Percentiles rank a stretch among this genome's conserved stretches.
phyloP scores from a whole-genome alignment of 2,329 filamentous ascomycete species.

The Colletotrichum lindemuthianum region DNA sequence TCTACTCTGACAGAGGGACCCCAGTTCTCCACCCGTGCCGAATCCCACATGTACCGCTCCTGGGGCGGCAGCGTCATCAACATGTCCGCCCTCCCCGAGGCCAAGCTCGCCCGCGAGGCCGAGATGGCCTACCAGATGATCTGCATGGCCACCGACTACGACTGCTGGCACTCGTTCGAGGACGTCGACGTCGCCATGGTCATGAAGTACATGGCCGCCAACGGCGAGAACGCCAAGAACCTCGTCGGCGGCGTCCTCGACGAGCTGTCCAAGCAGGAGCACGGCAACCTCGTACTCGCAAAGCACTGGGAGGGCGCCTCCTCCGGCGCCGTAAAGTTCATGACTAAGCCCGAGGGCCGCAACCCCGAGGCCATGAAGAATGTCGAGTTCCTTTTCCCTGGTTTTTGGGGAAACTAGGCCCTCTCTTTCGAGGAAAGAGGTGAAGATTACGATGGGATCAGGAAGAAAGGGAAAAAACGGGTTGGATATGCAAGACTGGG shows the following conservation, averaged over 20 bases:
- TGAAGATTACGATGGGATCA: neutral
- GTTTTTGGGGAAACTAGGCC: slow-evolving; percentile 65
- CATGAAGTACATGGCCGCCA: slow-evolving; percentile 94
- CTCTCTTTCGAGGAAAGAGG: neutral
- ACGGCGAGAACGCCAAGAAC: slow-evolving; percentile 85
- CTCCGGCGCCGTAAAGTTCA: slow-evolving; percentile 81
- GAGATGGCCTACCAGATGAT: slow-evolving; percentile 99
- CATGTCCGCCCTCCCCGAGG: slow-evolving; percentile 95
- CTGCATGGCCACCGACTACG: slow-evolving; percentile 99
- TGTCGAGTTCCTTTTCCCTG: slow-evolving; percentile 88
- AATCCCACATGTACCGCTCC: slow-evolving; percentile 92
- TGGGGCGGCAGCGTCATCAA: slow-evolving; percentile 98
- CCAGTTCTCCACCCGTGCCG: slow-evolving; percentile 95
- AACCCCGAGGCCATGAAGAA: slow-evolving; percentile 79
- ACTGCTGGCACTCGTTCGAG: slow-evolving; percentile 90
- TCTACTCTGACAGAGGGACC: slow-evolving; percentile 77
- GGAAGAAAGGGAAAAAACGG: neutral
- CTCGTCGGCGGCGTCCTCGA: slow-evolving; percentile 90
- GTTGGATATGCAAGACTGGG: slow-evolving; percentile 1
- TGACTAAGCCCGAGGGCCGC: slow-evolving; percentile 82
- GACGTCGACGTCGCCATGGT: slow-evolving; percentile 97
- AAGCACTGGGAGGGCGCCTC: slow-evolving; percentile 83
- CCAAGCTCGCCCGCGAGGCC: slow-evolving; percentile 94
- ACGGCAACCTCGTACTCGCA: slow-evolving; percentile 78
- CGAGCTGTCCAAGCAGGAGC: slow-evolving; percentile 80